These are phyloP conservation scores for Austroboletus rostrupii DNA, from an alignment of 1,284 basidiomycete genomes.

Conservation along the genomic window DNA sequence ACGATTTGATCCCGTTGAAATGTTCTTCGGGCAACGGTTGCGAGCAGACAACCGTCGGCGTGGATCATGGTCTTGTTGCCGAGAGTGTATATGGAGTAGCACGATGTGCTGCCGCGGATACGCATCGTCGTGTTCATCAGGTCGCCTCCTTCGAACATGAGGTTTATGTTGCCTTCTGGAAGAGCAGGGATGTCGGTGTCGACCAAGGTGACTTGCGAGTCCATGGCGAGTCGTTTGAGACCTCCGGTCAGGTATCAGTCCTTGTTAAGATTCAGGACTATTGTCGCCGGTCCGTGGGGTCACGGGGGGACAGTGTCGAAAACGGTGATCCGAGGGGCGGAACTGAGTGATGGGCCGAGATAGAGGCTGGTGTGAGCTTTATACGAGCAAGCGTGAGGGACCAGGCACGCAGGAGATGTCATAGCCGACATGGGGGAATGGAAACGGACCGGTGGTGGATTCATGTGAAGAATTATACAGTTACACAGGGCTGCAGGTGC, in stretches of 20 bases:
- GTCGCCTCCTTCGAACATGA: conserved; percentile 15
- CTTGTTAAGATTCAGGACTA: conserved; percentile 1
- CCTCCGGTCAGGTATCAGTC: background rate
- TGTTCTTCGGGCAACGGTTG: conserved; percentile 17
- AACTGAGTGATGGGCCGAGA: background rate
- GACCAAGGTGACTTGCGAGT: conserved; percentile 22
- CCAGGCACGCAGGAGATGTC: background rate
- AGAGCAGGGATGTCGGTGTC: background rate
- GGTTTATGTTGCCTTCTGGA: background rate
- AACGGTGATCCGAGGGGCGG: background rate
- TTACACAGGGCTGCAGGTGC: conserved; percentile 14
- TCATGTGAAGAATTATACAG: conserved; percentile 9
- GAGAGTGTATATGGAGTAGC: conserved; percentile 14
- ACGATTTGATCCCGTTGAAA: conserved; percentile 15
- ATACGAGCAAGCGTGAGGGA: background rate
- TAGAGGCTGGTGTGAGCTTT: background rate
- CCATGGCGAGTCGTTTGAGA: conserved; percentile 1
- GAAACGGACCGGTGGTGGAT: background rate
- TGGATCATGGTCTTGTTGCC: conserved; percentile 7
- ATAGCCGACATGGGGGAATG: background rate
- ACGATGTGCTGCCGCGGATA: conserved; percentile 1
- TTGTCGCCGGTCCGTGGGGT: conserved; percentile 1
- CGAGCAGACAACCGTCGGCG: conserved; percentile 7
- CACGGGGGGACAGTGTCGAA: background rate
- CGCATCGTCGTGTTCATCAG: conserved; percentile 13